Evolutionary conservation across 2,329 filamentous ascomycete genomes (phyloP), one percentile per base, ranked within the genome.

Genomic region (Hypoxylon sp.): DNA sequence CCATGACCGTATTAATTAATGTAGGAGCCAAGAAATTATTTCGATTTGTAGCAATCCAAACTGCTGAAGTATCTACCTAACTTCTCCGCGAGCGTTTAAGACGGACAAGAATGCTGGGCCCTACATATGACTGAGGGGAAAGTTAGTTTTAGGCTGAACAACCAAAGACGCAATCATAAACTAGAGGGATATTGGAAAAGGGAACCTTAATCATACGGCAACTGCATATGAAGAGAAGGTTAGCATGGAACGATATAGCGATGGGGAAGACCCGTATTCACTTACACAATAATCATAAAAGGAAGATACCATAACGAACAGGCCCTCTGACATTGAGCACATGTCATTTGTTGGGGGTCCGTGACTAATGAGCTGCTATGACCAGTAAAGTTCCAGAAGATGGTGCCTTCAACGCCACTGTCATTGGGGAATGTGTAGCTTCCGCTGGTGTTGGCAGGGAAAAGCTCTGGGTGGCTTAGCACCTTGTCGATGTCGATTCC

Each of bases 401-500:
- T 3, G 13, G 43, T 59, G 46, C 59, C 59, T 23, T 61, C 51
- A 25, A 41, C 19, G 28, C 57, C 60, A 55, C 65, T 64, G 9
- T n/a, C 38, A 32, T 46, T 34, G 21, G 50, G 66, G 48, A 63
- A 63, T 1, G 56, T 56, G 9, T 58, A 63, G 11, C 41, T 23
- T 3, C 53, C 53, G 32, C 11, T 38, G 34, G 48, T 0, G 9
- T 11, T 19, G 3, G 6, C 5, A 45, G 14, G 2, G 41, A 63
- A 53, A 25, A 49, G 55, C 17, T 66, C 50, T 17, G 19, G 51
- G 36, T 63, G 46, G 9, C n/a, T 21, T 13, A 5, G 19, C 11
- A 64, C 48, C 50, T 62, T 59, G 13, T 36, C 38, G 21, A 62
- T 9, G 60, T 61, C 60, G 49, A 62, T 45, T 2, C 57, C 55